Evolutionary conservation across 768 basidiomycete genomes (phyloP).

Genomic region (Suillus paluster): DNA sequence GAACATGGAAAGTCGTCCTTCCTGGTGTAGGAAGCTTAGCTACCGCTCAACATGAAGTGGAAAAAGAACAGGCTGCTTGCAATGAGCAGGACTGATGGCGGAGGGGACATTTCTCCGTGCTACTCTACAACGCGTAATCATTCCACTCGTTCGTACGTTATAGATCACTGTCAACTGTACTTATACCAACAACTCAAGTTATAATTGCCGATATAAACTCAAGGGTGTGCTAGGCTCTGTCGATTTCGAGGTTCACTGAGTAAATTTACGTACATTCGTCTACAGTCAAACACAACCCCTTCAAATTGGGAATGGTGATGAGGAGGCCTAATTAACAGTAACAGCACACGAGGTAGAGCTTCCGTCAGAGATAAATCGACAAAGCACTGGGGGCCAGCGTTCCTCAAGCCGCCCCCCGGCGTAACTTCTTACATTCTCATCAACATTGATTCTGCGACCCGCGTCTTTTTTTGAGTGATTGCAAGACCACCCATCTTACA

Average conservation of each 20-base stretch:
- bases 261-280: constrained; percentile 33
- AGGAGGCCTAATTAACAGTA: constrained; percentile 29
- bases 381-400: background rate
- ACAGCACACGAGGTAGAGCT: constrained; percentile 7
- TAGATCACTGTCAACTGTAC: background rate
- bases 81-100: background rate
- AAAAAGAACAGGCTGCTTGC: constrained; percentile 30
- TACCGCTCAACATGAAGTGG: constrained; percentile 27
- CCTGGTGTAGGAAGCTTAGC: constrained; percentile 58
- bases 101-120: background rate
- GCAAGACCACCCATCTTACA: background rate
- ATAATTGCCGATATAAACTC: background rate
- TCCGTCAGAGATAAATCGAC: background rate
- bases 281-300: too few species aligned
- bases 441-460: background rate
- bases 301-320: too few species aligned
- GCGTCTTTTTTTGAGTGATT: background rate
- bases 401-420: background rate
- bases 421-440: background rate
- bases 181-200: constrained; percentile 3
- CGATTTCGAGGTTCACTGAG: constrained; percentile 12
- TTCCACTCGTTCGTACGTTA: background rate
- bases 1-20: constrained; percentile 68
- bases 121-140: constrained; percentile 1
- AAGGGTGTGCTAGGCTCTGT: background rate